These are phyloP conservation scores for Leccinellum rugosiceps DNA, from an alignment of 768 basidiomycete genomes.

Conservation along the genomic window DNA sequence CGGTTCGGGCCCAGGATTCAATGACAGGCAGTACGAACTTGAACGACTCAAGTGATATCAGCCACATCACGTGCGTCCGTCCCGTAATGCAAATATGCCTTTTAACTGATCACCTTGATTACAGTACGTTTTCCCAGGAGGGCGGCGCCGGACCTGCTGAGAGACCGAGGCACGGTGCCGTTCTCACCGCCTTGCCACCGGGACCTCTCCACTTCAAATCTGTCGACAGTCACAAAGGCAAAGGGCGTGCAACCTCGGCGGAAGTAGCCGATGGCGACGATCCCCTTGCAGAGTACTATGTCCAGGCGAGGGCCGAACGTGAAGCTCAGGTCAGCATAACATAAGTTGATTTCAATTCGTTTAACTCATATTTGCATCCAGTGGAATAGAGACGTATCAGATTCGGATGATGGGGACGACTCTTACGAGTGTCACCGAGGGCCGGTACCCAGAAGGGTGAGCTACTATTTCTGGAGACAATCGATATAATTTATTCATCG, in stretches of 20 bases:
- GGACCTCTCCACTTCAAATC: constrained; percentile 18
- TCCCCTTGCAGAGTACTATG: constrained; percentile 66
- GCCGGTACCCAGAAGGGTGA: constrained; percentile 30
- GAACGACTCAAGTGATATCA: constrained; percentile 32
- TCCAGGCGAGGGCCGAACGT: constrained; percentile 47
- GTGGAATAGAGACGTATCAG: constrained; percentile 36
- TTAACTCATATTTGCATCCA: constrained; percentile 10
- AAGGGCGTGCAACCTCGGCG: background rate
- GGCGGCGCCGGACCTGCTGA: background rate
- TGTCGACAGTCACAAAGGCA: background rate
- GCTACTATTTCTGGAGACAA: background rate
- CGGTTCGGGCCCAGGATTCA: background rate
- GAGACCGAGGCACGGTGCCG: background rate
- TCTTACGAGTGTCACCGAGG: constrained; percentile 14
- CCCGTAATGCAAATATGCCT: background rate
- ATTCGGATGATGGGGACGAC: constrained; percentile 31
- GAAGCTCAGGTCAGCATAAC: constrained; percentile 39
- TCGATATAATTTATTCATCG: background rate
- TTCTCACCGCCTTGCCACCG: constrained; percentile 25
- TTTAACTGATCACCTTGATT: constrained; percentile 8
- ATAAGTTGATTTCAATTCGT: background rate
- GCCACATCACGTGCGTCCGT: constrained; percentile 47
- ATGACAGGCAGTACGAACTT: background rate
- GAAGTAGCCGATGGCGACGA: constrained; percentile 33
- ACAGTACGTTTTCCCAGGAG: constrained; percentile 39